Base-by-base conservation (phyloP, 768 basidiomycete genomes). In the Termitomyces sp. region DNA sequence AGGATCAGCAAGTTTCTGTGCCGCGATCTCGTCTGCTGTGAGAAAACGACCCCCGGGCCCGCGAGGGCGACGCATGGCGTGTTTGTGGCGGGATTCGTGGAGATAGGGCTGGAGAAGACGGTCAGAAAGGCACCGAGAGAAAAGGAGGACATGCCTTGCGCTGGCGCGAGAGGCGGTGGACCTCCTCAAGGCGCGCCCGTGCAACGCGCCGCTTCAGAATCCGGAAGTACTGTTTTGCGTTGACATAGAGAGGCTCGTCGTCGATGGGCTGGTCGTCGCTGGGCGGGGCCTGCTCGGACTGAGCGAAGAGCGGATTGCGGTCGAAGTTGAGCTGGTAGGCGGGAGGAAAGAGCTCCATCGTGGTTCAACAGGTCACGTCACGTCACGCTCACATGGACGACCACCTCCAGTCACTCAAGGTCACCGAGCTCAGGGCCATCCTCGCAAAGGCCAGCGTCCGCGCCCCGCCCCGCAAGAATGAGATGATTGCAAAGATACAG, bases 151-250 rank as follows among this genome's bases (percentile, higher is more conserved):
- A 46, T 45, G 92, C 96, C 86, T 99, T 98, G 72, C 97, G 83
- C 73, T 96, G 92, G 67, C 89, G 83, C 60, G 94, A 95, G 64
- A 99, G 84, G 65, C 94, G 83, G 67, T 97, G 95, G 57, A 98
- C 82, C 75, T 98, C 96, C 69, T 97, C 96, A 56, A 98, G 82
- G 53, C 97, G 83, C 3, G 94, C 92, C 48, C 96, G 79, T 5
- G 96, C 95, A 66, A 92, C 85, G 59, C 97, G 84, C 64, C 97
- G 84, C 79, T 98, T 98, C 74, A 99, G 85, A 69, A 99, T 98
- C 71, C 97, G 92, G 69, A 96, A 94, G 73, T 98, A 99, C 76
- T 99, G 97, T 72, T 99, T 99, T 62, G 97, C 96, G 69, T 99
- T 99, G 61, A 99, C 97, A 77, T 98, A 98, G 67, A 99, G 87